These are phyloP conservation scores for Nannizziopsis barbatae DNA, from an alignment of 2,329 filamentous ascomycete genomes.

Conservation along the genomic window DNA sequence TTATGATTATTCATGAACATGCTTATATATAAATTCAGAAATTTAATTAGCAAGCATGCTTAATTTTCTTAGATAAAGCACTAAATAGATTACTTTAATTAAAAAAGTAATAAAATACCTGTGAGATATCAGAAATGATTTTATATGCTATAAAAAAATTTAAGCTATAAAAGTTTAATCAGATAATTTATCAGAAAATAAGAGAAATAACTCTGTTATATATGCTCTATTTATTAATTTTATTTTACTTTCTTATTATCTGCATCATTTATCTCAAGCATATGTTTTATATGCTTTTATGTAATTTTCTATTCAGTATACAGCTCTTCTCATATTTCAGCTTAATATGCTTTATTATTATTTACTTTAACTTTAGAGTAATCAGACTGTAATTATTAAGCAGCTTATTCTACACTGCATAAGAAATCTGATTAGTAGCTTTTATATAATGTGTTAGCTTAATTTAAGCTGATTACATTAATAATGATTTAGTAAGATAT, in stretches of 20 bases:
- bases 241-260: not conserved
- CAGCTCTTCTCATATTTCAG: too few species aligned
- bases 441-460: too few species aligned
- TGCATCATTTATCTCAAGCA: not conserved
- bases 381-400: too few species aligned
- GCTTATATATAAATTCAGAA: conserved; percentile 52
- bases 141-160: conserved; percentile 43
- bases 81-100: conserved; percentile 44
- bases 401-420: too few species aligned
- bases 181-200: not conserved
- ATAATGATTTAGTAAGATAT: too few species aligned
- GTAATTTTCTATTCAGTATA: too few species aligned
- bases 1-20: conserved; percentile 45
- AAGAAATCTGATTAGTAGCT: too few species aligned
- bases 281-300: not conserved
- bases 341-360: too few species aligned
- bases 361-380: too few species aligned
- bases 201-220: not conserved
- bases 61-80: conserved; percentile 49
- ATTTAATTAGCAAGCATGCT: conserved; percentile 55
- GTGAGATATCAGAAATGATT: conserved; percentile 43
- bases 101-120: conserved; percentile 47
- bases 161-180: conserved; percentile 2
- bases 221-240: not conserved
- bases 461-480: too few species aligned